Evolutionary conservation across 73 alveolate species (phyloP), one percentile per base, ranked within the genome.

Genomic region (Blepharisma japonicum): DNA sequence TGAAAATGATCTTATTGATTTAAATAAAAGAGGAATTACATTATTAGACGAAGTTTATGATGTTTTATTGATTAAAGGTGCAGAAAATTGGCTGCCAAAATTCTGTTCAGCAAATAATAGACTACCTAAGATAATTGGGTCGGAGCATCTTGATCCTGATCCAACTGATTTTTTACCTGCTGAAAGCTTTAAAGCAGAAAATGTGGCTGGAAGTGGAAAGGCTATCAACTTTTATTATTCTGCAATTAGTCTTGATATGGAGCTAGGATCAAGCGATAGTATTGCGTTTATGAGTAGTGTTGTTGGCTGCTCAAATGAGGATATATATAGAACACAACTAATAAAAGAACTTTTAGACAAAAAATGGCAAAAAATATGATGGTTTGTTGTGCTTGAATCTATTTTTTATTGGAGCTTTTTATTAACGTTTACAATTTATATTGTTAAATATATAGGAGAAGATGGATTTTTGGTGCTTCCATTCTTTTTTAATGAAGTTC

Each of bases 221-320:
- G 72, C 72, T 7, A 20, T 56, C 6, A 56, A 6, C 25, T 56
- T 56, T 56, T 8, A 56, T 7, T 7, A 56, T 21, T 14, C 72
- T 21, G 7, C 45, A 7, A 7, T 56, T 38, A 20, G 18, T 6
- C 8, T 56, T 20, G 6, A 9, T 21, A 20, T 56, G 20, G 18
- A 7, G 25, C 72, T 56, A 7, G 72, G 72, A 7, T 56, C 72
- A 9, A 14, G 47, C 18, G 46, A 56, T 6, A 21, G 72, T 56
- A 56, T 56, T 38, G 42, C 7, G 25, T 56, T 56, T 38, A 9
- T 56, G 42, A 38, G 18, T 7, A 56, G 72, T 56, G 45, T 56
- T 56, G 20, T 56, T 7, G 6, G 18, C 45, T 9, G 46, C 9
- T 7, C 7, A 56, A 56, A 56, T 21, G 72, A 56, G 6, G 18